Evolutionary conservation across 129 eudicot species (phyloP), one percentile per base, ranked within the genome.

Genomic region (Scalesia atractyloides): DNA sequence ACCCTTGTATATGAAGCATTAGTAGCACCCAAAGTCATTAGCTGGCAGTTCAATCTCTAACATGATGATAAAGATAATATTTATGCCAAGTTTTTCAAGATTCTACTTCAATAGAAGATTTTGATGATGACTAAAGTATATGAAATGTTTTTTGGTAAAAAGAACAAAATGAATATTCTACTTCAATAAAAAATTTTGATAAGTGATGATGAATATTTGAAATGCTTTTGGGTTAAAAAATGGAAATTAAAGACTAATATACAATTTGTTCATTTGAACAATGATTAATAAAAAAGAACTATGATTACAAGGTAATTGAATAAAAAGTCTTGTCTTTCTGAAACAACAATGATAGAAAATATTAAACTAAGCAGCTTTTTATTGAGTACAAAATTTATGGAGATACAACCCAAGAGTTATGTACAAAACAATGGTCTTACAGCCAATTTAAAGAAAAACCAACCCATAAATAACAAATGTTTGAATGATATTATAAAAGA

Each of bases 391-490:
- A 70, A 56, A 26, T 4, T 49, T 14, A n/a, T 37, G 76, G 58
- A 69, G 72, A 24, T 61, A 52, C 72, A 63, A 49, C 48, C 48
- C 81, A 62, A 70, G 76, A 77, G 64, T 33, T 63, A 48, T 19
- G 12, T 20, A 76, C 59, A 68, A 56, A 33, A 56, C 22, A 75
- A 53, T 44, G 80, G 58, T 56, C 56, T 54, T 15, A 0, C 54
- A 30, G 54, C 46, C 33, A 34, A 9, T 64, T 70, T 8, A 17
- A 56, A 19, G 41, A 24, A 12, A 34, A 11, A 60, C 10, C 5
- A 12, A 54, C 19, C 15, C 34, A 30, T 30, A 19, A 19, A 54
- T 19, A 54, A 19, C 61, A 57, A 22, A 57, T 57, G 5, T 57
- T 57, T 50, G 10, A 8, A 54, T 18, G 64, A 12, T 24, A 1